phyloP scores from a whole-genome alignment of 2,329 filamentous ascomycete genomes.

The Byssochlamys sp. region DNA sequence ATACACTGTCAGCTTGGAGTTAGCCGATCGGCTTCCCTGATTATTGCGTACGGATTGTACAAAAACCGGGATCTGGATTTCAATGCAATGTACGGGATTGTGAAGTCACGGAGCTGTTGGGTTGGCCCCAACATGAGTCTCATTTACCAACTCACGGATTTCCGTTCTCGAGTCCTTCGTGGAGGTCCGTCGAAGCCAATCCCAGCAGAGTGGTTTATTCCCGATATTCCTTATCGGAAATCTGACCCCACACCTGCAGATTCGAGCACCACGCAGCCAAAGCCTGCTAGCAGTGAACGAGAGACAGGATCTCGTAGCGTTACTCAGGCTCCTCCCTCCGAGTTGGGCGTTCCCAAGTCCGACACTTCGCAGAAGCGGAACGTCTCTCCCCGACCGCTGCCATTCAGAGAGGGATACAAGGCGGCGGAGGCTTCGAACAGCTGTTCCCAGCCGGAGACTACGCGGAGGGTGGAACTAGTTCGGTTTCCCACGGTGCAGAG shows the following conservation, averaged over 20 bases:
- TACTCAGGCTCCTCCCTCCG: not conserved
- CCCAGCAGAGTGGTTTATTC: constrained; percentile 27
- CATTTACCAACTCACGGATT: constrained; percentile 59
- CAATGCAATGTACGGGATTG: constrained; percentile 55
- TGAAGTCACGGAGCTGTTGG: constrained; percentile 57
- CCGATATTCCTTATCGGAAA: constrained; percentile 15
- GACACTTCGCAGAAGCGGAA: constrained; percentile 18
- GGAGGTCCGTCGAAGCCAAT: constrained; percentile 21
- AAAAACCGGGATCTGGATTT: constrained; percentile 54
- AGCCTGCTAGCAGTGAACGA: not conserved
- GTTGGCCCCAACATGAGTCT: constrained; percentile 61
- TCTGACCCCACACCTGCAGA: not conserved
- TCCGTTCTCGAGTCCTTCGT: constrained; percentile 37
- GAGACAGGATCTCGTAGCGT: not conserved
- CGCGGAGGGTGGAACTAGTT: constrained; percentile 4
- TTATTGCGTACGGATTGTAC: constrained; percentile 57
- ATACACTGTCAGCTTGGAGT: constrained; percentile 58
- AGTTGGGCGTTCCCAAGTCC: not conserved
- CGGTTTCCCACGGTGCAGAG: constrained; percentile 20
- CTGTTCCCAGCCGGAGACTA: not conserved
- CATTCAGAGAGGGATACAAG: constrained; percentile 29
- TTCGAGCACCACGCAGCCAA: not conserved
- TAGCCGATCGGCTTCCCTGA: constrained; percentile 55
- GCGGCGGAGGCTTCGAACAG: constrained; percentile 8
- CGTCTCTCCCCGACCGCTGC: constrained; percentile 28